Base-by-base conservation (phyloP, 352 stramenopile species). In the Blastocystis sp. region DNA sequence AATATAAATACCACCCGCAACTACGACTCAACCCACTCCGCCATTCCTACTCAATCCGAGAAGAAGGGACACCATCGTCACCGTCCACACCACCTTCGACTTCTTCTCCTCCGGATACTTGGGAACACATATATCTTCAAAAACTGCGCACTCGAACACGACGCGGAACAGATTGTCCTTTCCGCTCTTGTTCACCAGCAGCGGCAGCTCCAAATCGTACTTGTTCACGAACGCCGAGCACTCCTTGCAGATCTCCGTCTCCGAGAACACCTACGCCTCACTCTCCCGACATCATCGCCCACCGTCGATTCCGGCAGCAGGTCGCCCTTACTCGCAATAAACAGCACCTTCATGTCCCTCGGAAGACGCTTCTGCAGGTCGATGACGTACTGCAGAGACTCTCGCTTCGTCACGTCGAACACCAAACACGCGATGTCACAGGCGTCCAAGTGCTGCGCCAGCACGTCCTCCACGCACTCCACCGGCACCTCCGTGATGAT, bases 371-470 rank as follows among this genome's bases (percentile, higher is more conserved):
- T 31, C 74, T 62, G 41, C 9, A 85, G 19, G 26, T 67, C 29
- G 12, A 55, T 33, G 6, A 19, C 51, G 41, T 85, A 85, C 3
- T 60, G n/a, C 29, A 85, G 66, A 1, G 74, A 67, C 29, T 85
- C 74, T 2, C 51, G 50, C 24, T 45, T 35, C 1, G 45, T 85
- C 37, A 62, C 74, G 37, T 85, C 74, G 26, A 67, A 85, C 55
- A 85, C 60, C 74, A 85, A 45, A 85, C 74, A 85, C 3, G 74
- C 74, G 29, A 85, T 85, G 45, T 85, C 74, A 19, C 74, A 85
- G 24, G 29, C 33, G 19, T 85, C 55, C 51, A 62, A 51, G 35
- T 26, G 41, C 3, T 70, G 50, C 16, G 3, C 4, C 59, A 85
- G 33, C 6, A 59, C 55, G 13, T 66, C 29, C 33, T 51, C 51